Evolutionary conservation across 495 filamentous ascomycete species (phyloP).

Genomic region (Trichoderma gamsii): DNA sequence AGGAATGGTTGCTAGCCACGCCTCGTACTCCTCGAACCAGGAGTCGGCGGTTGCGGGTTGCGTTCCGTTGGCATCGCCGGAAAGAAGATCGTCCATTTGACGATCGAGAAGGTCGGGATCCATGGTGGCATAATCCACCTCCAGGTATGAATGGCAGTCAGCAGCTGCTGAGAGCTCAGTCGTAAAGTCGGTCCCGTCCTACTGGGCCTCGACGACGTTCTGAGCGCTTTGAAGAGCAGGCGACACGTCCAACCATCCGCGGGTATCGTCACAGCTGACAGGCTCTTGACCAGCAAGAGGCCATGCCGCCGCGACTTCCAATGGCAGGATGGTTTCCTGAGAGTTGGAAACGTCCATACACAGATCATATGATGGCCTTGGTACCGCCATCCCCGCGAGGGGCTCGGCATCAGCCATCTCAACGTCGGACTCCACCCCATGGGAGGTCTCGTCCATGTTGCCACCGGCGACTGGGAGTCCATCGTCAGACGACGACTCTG

Average conservation of each 20-base stretch:
- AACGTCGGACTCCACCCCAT: conserved; percentile 1
- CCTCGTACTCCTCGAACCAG: background rate
- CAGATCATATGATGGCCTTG: background rate
- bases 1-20: background rate
- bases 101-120: conserved; percentile 8
- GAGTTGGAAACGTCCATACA: background rate
- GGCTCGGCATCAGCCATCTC: conserved; percentile 1
- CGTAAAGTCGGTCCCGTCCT: background rate
- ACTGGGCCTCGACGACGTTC: conserved; percentile 5
- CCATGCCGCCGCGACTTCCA: background rate
- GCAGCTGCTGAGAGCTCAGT: conserved; percentile 1
- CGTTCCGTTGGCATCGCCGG: background rate
- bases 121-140: background rate
- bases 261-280: background rate
- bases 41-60: background rate
- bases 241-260: conserved; percentile 2
- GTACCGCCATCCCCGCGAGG: conserved; percentile 2
- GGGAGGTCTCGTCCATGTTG: background rate
- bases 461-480: background rate
- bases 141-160: background rate
- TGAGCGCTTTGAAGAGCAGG: background rate
- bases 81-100: background rate
- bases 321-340: conserved; percentile 3
- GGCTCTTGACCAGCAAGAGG: conserved; percentile 1
- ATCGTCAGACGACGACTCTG: background rate